These are phyloP conservation scores for Metschnikowia drakensbergensis DNA, from an alignment of 805 yeast species.

Conservation along the genomic window DNA sequence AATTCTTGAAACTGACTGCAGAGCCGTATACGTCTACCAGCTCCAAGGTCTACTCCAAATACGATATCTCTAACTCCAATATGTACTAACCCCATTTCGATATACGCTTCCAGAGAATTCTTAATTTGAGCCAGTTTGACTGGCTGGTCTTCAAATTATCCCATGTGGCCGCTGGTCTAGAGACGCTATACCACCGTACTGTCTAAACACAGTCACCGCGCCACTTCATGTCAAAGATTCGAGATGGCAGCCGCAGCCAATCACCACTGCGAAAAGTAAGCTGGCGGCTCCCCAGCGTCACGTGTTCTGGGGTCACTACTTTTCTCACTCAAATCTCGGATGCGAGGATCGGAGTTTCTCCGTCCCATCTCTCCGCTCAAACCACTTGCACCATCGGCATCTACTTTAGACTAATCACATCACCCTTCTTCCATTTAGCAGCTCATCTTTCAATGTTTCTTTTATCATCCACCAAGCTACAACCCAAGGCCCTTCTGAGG, in stretches of 20 bases:
- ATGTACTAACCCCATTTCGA: no score
- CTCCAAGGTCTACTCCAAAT: no score
- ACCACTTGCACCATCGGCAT: no score
- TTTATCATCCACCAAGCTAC: not conserved
- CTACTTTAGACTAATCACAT: not conserved
- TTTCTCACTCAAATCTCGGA: slow-evolving; percentile 10
- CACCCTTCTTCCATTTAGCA: not conserved
- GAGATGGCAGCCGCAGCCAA: slow-evolving; percentile 12
- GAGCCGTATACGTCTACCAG: no score
- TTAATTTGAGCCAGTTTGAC: no score
- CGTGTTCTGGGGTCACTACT: slow-evolving; percentile 17
- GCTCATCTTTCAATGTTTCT: not conserved
- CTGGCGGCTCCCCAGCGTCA: slow-evolving; percentile 2
- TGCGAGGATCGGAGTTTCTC: slow-evolving; percentile 15
- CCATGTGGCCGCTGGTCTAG: no score
- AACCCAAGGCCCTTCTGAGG: slow-evolving; percentile 13
- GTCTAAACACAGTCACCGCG: no score
- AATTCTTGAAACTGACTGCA: no score
- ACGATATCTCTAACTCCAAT: no score
- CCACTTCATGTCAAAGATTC: not conserved
- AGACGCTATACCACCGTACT: no score
- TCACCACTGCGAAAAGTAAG: slow-evolving; percentile 8
- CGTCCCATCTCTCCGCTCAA: not conserved
- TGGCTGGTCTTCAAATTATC: no score
- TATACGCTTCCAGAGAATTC: no score